Evolutionary conservation across 2,329 filamentous ascomycete genomes (phyloP).

Genomic region (Fusarium cyanostomum): DNA sequence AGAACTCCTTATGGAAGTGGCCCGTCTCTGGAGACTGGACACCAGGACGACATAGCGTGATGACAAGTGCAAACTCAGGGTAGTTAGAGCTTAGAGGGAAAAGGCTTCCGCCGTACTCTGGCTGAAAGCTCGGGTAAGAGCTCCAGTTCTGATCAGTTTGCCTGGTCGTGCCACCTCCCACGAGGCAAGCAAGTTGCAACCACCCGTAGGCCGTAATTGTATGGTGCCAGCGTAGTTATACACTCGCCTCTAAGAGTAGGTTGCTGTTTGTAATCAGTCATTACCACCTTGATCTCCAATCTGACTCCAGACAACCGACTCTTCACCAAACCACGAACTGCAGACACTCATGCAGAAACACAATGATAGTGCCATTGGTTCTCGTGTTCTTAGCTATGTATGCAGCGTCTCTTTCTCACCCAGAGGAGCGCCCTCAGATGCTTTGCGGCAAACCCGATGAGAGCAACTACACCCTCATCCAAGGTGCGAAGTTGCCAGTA

Average conservation of each 20-base stretch:
- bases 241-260: neutral
- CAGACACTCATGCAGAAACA: neutral
- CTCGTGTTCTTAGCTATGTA: neutral
- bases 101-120: too few relatives aligned
- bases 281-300: too few relatives aligned
- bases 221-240: neutral
- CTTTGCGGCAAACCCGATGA: constrained; percentile 16
- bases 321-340: neutral
- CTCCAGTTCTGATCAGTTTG: neutral
- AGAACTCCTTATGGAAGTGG: constrained; percentile 33
- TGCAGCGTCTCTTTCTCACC: neutral
- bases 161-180: neutral
- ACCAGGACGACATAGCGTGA: neutral
- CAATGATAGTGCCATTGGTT: neutral
- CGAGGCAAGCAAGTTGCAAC: constrained; percentile 1
- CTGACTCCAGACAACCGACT: neutral
- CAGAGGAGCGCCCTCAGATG: too few relatives aligned
- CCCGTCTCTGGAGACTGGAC: neutral
- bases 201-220: neutral
- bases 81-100: too few relatives aligned
- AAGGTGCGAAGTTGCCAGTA: neutral
- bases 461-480: constrained; percentile 21
- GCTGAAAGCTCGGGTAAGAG: neutral
- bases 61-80: too few relatives aligned
- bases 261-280: too few relatives aligned